These are phyloP conservation scores for Arthromyces matolae DNA, from an alignment of 768 basidiomycete genomes.

Conservation along the genomic window DNA sequence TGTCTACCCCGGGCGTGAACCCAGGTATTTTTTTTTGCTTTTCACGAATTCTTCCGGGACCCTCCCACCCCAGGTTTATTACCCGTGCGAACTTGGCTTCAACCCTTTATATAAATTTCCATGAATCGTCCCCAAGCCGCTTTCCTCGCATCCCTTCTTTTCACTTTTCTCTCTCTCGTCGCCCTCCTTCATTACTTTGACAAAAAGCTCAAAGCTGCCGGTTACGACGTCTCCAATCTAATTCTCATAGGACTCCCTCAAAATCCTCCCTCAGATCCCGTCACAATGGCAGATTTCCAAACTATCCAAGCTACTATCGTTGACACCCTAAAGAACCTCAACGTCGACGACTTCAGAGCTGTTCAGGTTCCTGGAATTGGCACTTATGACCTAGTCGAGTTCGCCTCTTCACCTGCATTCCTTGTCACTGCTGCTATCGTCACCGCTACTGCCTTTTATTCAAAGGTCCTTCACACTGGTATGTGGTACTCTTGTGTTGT, in stretches of 20 bases:
- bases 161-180: constrained; percentile 46
- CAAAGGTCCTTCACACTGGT: constrained; percentile 49
- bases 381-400: constrained; percentile 34
- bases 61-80: background rate
- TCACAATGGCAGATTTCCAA: constrained; percentile 17
- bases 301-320: no score
- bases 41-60: no score
- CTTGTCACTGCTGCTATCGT: constrained; percentile 50
- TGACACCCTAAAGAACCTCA: constrained; percentile 25
- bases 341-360: constrained; percentile 25
- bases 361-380: constrained; percentile 35
- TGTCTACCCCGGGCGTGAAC: no score
- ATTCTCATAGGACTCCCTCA: constrained; percentile 60
- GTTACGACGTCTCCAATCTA: constrained; percentile 54
- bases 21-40: no score
- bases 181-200: constrained; percentile 38
- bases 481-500: constrained; percentile 12
- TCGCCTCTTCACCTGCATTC: constrained; percentile 42
- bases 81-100: constrained; percentile 10
- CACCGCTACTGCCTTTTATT: constrained; percentile 47
- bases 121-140: constrained; percentile 59
- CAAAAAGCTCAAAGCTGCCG: constrained; percentile 44
- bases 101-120: constrained; percentile 5
- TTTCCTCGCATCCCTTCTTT: constrained; percentile 51
- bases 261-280: constrained; percentile 11